phyloP scores from a whole-genome alignment of 2,329 filamentous ascomycete genomes.

The Diplocarpon rosae region DNA sequence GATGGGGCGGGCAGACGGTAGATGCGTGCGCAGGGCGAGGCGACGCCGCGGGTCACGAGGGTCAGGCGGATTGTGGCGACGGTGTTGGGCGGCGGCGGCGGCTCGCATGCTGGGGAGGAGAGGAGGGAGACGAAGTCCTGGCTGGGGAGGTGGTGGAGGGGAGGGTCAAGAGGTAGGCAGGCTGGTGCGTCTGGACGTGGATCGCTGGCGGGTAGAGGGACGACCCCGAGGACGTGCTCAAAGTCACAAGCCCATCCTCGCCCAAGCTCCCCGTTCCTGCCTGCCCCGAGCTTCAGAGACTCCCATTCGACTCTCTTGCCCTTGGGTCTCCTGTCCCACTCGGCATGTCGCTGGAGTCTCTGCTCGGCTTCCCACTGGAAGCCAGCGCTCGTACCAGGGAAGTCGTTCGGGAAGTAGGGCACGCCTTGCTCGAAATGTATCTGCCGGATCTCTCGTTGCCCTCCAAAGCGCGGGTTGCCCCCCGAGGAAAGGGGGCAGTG shows the following conservation, averaged over 20 bases:
- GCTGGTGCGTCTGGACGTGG: conserved; percentile 1
- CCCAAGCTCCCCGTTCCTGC: conserved; percentile 72
- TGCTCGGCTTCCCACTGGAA: conserved; percentile 65
- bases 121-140: conserved; percentile 18
- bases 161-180: not conserved
- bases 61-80: conserved; percentile 55
- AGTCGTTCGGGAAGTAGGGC: conserved; percentile 83
- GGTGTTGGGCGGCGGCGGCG: conserved; percentile 30
- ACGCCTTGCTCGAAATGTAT: conserved; percentile 67
- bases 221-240: conserved; percentile 34
- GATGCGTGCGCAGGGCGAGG: conserved; percentile 62
- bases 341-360: conserved; percentile 43
- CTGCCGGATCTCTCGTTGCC: conserved; percentile 68
- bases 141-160: conserved; percentile 13
- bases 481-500: conserved; percentile 72
- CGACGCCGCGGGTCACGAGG: conserved; percentile 59
- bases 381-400: conserved; percentile 67
- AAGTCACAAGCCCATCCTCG: conserved; percentile 77
- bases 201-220: conserved; percentile 1
- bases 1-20: conserved; percentile 83
- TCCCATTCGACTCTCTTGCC: conserved; percentile 70
- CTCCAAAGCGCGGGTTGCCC: conserved; percentile 72
- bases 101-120: conserved; percentile 13
- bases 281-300: conserved; percentile 60
- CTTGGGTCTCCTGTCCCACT: conserved; percentile 71